Evolutionary conservation across 306 rosid species (phyloP).

Genomic region (Fragaria ananassa): DNA sequence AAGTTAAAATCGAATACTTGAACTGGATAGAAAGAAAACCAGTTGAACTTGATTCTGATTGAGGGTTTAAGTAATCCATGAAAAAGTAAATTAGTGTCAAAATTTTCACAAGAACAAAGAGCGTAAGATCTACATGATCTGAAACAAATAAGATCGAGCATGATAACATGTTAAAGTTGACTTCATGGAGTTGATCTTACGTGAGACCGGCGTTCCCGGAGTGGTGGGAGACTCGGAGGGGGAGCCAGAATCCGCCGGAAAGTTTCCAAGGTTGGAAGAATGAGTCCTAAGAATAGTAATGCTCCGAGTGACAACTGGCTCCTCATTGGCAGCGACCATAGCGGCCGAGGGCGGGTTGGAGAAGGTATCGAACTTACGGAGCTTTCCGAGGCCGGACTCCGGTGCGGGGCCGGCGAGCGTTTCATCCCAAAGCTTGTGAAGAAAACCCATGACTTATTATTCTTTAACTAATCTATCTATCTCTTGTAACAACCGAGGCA

Average conservation of each 20-base stretch:
- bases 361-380: conserved; percentile 66
- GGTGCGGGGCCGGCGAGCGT: conserved; percentile 92
- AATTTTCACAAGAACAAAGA: neutral
- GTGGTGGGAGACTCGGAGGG: conserved; percentile 38
- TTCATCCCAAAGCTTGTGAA: conserved; percentile 95
- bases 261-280: conserved; percentile 12
- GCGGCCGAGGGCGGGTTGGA: conserved; percentile 26
- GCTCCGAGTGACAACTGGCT: conserved; percentile 49
- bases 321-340: conserved; percentile 25
- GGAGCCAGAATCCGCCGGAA: conserved; percentile 25
- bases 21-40: neutral
- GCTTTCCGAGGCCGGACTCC: conserved; percentile 81
- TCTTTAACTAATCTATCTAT: neutral
- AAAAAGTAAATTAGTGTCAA: neutral
- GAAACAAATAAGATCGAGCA: neutral
- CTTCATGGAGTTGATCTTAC: conserved; percentile 30
- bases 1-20: neutral
- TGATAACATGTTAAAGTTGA: neutral
- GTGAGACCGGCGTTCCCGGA: conserved; percentile 59
- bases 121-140: neutral
- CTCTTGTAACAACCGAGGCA: conserved; percentile 35
- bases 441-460: conserved; percentile 59
- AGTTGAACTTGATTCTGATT: neutral
- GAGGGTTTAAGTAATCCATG: neutral
- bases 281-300: conserved; percentile 55